These are phyloP conservation scores for Calocybe cyanea DNA, from an alignment of 768 basidiomycete genomes.

Conservation along the genomic window DNA sequence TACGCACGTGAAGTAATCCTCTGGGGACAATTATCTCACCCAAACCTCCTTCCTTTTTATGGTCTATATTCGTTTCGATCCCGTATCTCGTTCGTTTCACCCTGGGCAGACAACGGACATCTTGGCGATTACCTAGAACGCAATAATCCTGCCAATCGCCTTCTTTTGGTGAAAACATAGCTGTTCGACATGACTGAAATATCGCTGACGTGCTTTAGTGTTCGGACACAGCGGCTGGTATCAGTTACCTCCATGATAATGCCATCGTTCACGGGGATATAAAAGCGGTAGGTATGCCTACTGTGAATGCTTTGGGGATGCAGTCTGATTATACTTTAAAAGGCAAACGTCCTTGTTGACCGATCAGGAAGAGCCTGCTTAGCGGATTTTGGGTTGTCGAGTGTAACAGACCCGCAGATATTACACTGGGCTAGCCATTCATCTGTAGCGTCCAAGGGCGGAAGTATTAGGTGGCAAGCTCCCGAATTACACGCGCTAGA, in stretches of 20 bases:
- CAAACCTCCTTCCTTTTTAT: conserved; percentile 27
- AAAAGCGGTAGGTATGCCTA: conserved; percentile 24
- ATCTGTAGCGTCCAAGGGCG: conserved; percentile 6
- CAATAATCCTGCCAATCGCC: conserved; percentile 20
- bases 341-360: conserved; percentile 20
- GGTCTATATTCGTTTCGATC: conserved; percentile 21
- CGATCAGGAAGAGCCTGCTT: conserved; percentile 16
- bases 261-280: conserved; percentile 29
- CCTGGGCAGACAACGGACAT: conserved; percentile 15
- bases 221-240: conserved; percentile 23
- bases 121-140: conserved; percentile 23
- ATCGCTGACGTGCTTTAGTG: too few species aligned
- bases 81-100: conserved; percentile 30
- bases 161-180: conserved; percentile 30
- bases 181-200: too few species aligned
- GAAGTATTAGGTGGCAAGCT: conserved; percentile 10
- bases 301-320: not conserved
- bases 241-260: conserved; percentile 24
- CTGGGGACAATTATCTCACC: conserved; percentile 28
- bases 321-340: too few species aligned
- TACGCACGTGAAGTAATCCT: conserved; percentile 14
- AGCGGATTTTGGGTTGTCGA: conserved; percentile 21
- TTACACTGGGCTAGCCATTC: conserved; percentile 15
- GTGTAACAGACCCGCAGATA: conserved; percentile 10
- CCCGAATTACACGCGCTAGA: conserved; percentile 8